These are phyloP conservation scores for Malassezia arunalokei DNA, from an alignment of 1,284 basidiomycete species.

Conservation along the genomic window DNA sequence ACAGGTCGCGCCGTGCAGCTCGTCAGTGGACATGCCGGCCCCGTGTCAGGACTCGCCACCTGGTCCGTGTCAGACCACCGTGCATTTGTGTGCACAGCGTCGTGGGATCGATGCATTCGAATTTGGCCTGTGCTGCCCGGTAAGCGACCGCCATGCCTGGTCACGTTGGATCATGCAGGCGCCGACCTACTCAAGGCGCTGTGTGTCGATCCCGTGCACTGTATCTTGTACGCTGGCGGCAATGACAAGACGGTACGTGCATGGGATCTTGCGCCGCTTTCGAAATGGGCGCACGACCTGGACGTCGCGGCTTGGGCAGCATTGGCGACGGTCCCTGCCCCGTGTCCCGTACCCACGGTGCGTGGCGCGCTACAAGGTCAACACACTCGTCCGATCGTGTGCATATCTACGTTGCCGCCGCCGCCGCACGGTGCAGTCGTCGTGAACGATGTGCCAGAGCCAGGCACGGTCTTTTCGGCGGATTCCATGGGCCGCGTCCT, in stretches of 20 bases:
- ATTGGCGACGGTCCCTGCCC: not conserved
- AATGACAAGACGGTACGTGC: conserved; percentile 15
- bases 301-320: not conserved
- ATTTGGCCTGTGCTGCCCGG: conserved; percentile 7
- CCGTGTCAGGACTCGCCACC: conserved; percentile 14
- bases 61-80: not conserved
- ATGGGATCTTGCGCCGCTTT: conserved; percentile 12
- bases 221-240: conserved; percentile 15
- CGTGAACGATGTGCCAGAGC: not conserved
- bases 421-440: not conserved
- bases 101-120: conserved; percentile 17
- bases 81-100: conserved; percentile 11
- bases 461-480: conserved; percentile 1
- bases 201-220: conserved; percentile 4
- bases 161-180: conserved; percentile 7
- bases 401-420: conserved; percentile 2
- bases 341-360: not conserved
- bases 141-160: not conserved
- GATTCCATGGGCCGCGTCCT: conserved; percentile 17
- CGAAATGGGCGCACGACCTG: not conserved
- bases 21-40: conserved; percentile 13
- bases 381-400: conserved; percentile 11
- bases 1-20: conserved; percentile 7
- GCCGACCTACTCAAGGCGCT: conserved; percentile 22
- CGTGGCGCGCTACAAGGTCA: not conserved